Conservation (phyloP, 208 protist species). For the Trypanosoma mega region DNA sequence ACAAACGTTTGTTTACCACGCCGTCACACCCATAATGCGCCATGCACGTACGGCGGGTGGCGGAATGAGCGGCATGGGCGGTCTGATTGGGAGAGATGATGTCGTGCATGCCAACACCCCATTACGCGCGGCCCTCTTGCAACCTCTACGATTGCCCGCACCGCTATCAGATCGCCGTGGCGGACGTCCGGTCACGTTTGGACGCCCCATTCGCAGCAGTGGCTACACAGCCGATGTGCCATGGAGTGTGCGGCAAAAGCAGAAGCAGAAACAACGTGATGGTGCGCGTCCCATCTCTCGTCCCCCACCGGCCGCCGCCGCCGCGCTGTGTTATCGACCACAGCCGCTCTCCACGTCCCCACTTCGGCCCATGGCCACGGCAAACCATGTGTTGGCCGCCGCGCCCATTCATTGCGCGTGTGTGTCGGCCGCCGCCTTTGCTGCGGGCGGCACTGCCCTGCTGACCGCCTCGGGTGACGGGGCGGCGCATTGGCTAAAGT, state of each 20-base stretch:
- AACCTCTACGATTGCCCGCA: slow-evolving; percentile 17
- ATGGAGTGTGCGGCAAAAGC: slow-evolving; percentile 41
- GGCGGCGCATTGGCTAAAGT: slow-evolving; percentile 42
- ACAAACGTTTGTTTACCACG: slow-evolving; percentile 18
- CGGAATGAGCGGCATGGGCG: too few species aligned
- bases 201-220: slow-evolving; percentile 49
- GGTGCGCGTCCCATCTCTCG: slow-evolving; percentile 1
- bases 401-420: slow-evolving; percentile 29
- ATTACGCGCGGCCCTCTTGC: slow-evolving; percentile 43
- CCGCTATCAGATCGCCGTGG: slow-evolving; percentile 10
- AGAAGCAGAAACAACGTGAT: slow-evolving; percentile 10
- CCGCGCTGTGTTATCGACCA: slow-evolving; percentile 10
- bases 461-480: slow-evolving; percentile 48
- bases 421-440: slow-evolving; percentile 36
- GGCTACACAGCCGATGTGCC: slow-evolving; percentile 56
- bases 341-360: slow-evolving; percentile 28
- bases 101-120: slow-evolving; percentile 64
- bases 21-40: too few species aligned
- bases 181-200: slow-evolving; percentile 42
- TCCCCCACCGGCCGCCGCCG: neutral
- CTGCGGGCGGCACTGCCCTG: slow-evolving; percentile 41
- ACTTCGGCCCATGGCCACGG: slow-evolving; percentile 24
- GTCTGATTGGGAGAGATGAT: slow-evolving; percentile 17
- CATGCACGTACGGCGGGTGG: too few species aligned
- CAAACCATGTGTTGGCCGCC: slow-evolving; percentile 35